phyloP scores from a whole-genome alignment of 768 basidiomycete genomes.

The Termitomyces titanicus region DNA sequence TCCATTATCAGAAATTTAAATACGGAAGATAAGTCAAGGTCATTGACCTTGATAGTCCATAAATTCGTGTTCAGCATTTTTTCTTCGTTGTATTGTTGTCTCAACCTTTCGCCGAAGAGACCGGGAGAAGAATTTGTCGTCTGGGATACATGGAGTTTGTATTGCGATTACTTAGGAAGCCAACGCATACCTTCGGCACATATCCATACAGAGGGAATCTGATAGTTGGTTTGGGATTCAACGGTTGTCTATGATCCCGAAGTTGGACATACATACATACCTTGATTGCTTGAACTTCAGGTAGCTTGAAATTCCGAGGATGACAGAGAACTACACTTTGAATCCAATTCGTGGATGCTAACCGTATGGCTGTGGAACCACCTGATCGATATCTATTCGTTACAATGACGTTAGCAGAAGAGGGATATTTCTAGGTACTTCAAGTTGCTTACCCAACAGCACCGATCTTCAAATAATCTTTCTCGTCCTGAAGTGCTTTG shows the following conservation, averaged over 20 bases:
- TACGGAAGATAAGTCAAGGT: neutral
- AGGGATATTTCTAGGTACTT: neutral
- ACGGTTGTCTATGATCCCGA: neutral
- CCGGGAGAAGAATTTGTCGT: slow-evolving; percentile 33
- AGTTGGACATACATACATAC: slow-evolving; percentile 5
- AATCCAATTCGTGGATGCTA: slow-evolving; percentile 32
- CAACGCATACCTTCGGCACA: slow-evolving; percentile 37
- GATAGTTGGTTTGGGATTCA: neutral
- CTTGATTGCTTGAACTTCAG: slow-evolving; percentile 33
- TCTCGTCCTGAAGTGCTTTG: slow-evolving; percentile 30
- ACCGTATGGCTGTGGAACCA: slow-evolving; percentile 32
- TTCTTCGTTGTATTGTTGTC: slow-evolving; percentile 31
- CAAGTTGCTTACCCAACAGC: slow-evolving; percentile 33
- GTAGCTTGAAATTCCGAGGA: slow-evolving; percentile 31
- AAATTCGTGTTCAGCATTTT: slow-evolving; percentile 43
- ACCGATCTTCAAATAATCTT: slow-evolving; percentile 40
- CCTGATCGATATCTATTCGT: slow-evolving; percentile 41
- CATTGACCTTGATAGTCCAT: slow-evolving; percentile 38
- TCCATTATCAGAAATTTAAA: neutral
- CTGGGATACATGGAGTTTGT: slow-evolving; percentile 17
- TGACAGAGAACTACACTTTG: slow-evolving; percentile 40
- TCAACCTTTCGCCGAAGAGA: slow-evolving; percentile 29
- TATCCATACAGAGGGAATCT: slow-evolving; percentile 33
- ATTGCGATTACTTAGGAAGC: neutral
- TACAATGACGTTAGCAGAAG: neutral